These are phyloP conservation scores for Xylaria intraflava DNA, from an alignment of 495 filamentous ascomycete genomes.

Conservation along the genomic window DNA sequence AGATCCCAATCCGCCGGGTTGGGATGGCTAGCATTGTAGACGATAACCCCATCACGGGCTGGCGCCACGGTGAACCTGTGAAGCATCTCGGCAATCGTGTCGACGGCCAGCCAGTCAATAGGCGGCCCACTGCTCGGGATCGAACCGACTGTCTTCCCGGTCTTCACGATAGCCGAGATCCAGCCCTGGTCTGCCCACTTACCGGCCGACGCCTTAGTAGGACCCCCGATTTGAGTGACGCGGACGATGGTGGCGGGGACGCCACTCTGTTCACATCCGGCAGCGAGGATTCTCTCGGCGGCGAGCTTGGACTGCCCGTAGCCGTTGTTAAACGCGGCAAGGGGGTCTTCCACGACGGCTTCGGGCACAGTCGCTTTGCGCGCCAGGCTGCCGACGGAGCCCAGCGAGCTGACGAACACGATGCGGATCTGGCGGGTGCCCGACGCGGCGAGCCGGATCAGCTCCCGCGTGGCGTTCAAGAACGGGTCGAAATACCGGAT, in stretches of 20 bases:
- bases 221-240: conserved; percentile 19
- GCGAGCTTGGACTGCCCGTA: conserved; percentile 22
- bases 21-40: no score
- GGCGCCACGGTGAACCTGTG: no score
- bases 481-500: conserved; percentile 26
- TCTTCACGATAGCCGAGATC: conserved; percentile 17
- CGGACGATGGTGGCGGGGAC: conserved; percentile 14
- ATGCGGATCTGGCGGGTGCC: neutral
- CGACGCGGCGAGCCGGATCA: conserved; percentile 14
- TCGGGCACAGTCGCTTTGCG: neutral
- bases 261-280: neutral
- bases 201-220: conserved; percentile 9
- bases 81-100: no score
- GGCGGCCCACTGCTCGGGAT: conserved; percentile 8
- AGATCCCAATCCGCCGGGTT: no score
- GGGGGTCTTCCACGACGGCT: conserved; percentile 3
- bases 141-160: neutral
- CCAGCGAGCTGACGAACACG: conserved; percentile 12
- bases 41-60: no score
- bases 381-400: neutral
- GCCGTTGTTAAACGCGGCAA: conserved; percentile 13
- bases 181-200: conserved; percentile 18
- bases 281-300: conserved; percentile 17
- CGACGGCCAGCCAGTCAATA: conserved; percentile 25
- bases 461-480: conserved; percentile 9